Conservation (phyloP, 2,329 filamentous ascomycete genomes). For the Chrysosporium queenslandicum region DNA sequence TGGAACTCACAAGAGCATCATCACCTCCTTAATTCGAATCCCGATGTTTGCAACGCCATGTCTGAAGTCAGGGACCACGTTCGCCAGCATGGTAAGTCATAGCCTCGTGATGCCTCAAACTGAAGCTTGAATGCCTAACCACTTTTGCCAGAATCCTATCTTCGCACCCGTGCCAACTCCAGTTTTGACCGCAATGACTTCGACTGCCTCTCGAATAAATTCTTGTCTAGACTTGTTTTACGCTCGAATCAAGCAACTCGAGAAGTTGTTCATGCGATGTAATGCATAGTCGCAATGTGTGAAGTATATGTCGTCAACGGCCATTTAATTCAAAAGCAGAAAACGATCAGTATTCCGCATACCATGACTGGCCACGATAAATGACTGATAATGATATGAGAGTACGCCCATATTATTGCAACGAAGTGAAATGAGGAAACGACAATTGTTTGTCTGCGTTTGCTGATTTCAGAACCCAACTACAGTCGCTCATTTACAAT, state of each 20-base stretch:
- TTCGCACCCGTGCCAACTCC: conserved; percentile 65
- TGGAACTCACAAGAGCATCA: conserved; percentile 92
- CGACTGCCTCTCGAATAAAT: conserved; percentile 93
- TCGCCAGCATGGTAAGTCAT: conserved; percentile 72
- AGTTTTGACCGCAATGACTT: conserved; percentile 89
- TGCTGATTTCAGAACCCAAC: neutral
- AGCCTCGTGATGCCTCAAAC: too few relatives aligned
- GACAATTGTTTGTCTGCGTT: conserved; percentile 7
- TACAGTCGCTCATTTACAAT: neutral
- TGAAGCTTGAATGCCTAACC: conserved; percentile 24
- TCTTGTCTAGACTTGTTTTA: conserved; percentile 90
- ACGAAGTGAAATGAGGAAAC: conserved; percentile 10
- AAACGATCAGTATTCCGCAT: neutral
- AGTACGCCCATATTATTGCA: conserved; percentile 2
- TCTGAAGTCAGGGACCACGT: conserved; percentile 90
- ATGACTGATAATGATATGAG: conserved; percentile 4
- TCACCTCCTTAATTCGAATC: conserved; percentile 80
- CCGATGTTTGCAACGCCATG: conserved; percentile 88
- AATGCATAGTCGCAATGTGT: conserved; percentile 1
- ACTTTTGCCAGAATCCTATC: conserved; percentile 60
- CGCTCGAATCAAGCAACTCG: conserved; percentile 61
- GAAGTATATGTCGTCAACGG: conserved; percentile 6
- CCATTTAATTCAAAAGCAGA: conserved; percentile 2
- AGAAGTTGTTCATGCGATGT: conserved; percentile 16
- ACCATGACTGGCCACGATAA: conserved; percentile 6